Conservation (phyloP, 2,329 filamentous ascomycete genomes). For the Fusarium coffeatum region DNA sequence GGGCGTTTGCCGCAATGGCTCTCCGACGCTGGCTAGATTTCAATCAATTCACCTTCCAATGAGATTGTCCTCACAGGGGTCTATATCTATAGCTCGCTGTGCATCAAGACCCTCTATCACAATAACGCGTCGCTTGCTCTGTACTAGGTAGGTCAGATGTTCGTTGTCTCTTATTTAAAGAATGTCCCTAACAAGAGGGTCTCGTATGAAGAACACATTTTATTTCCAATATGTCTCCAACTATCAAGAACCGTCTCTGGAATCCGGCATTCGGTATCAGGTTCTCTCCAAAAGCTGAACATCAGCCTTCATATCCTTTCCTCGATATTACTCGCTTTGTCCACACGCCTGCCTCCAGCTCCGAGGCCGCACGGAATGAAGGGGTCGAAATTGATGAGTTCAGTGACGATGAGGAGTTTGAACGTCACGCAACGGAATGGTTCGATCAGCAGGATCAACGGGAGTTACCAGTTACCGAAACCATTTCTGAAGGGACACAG, state of each 20-base stretch:
- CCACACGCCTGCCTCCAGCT: constrained; percentile 25
- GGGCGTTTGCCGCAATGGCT: constrained; percentile 43
- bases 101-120: constrained; percentile 42
- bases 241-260: constrained; percentile 45
- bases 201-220: constrained; percentile 12
- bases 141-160: constrained; percentile 30
- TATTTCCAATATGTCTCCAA: constrained; percentile 36
- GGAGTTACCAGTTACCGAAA: neutral
- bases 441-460: constrained; percentile 42
- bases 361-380: neutral
- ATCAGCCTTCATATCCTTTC: constrained; percentile 43
- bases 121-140: constrained; percentile 27
- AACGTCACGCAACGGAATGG: constrained; percentile 42
- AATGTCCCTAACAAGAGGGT: constrained; percentile 12
- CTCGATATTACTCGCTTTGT: constrained; percentile 46
- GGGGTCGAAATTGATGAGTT: constrained; percentile 33
- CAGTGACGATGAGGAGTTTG: constrained; percentile 43
- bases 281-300: constrained; percentile 43
- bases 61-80: constrained; percentile 30
- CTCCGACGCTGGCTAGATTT: constrained; percentile 32
- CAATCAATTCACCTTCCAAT: constrained; percentile 35
- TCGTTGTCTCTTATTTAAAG: constrained; percentile 11
- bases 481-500: constrained; percentile 14
- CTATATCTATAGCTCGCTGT: constrained; percentile 46
- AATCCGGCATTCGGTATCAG: constrained; percentile 47